phyloP scores from a whole-genome alignment of 805 yeast genomes.

The Helenozyma baotianmanensis region DNA sequence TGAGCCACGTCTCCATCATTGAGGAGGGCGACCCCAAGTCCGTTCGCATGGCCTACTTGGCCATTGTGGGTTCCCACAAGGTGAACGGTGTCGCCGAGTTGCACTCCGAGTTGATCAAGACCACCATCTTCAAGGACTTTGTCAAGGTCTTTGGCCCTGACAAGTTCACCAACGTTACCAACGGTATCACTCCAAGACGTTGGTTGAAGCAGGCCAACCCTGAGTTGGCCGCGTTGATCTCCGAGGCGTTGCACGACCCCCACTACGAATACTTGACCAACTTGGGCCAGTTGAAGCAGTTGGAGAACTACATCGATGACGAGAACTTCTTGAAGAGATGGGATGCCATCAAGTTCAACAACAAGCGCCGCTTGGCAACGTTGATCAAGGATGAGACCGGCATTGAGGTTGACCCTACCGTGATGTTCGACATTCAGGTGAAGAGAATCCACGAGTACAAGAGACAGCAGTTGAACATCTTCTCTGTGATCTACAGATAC shows the following conservation, averaged over 20 bases:
- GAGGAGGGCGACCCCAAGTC: constrained; percentile 80
- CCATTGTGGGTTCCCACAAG: constrained; percentile 86
- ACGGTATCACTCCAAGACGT: constrained; percentile 94
- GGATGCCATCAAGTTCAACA: constrained; percentile 64
- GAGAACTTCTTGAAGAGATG: constrained; percentile 62
- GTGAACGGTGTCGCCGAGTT: constrained; percentile 96
- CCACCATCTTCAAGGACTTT: constrained; percentile 87
- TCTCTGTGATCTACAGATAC: constrained; percentile 84
- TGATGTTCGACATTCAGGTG: constrained; percentile 86
- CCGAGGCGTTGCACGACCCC: constrained; percentile 63
- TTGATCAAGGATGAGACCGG: constrained; percentile 63
- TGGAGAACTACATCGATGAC: constrained; percentile 67
- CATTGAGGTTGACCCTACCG: constrained; percentile 64
- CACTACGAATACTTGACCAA: constrained; percentile 62
- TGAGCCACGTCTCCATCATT: constrained; percentile 72
- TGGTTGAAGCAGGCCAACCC: constrained; percentile 96
- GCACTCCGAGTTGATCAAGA: constrained; percentile 85
- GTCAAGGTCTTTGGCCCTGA: constrained; percentile 77
- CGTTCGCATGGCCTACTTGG: constrained; percentile 88
- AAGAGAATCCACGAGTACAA: constrained; percentile 94
- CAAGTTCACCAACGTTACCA: constrained; percentile 87
- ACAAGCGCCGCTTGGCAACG: constrained; percentile 63
- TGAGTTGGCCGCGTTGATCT: constrained; percentile 64
- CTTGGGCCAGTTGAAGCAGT: constrained; percentile 59
- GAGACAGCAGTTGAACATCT: constrained; percentile 89